These are phyloP conservation scores for Microcyclospora tardicrescens DNA, from an alignment of 2,329 filamentous ascomycete species.

Conservation along the genomic window DNA sequence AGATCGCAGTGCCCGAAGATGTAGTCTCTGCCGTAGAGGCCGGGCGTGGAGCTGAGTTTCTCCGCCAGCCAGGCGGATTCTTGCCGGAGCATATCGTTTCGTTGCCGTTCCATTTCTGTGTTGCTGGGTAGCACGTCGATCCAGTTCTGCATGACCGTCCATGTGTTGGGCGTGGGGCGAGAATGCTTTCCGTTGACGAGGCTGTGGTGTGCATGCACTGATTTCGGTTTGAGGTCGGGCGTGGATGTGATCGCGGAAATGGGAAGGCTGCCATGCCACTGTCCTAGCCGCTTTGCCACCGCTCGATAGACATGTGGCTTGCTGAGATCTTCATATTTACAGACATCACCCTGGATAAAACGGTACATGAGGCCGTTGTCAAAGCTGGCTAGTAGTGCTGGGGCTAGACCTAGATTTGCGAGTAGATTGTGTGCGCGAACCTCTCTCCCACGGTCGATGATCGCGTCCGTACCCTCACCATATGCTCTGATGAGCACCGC, in stretches of 20 bases:
- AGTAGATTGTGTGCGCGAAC: slow-evolving; percentile 63
- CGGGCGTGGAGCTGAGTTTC: slow-evolving; percentile 62
- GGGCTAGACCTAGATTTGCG: slow-evolving; percentile 70
- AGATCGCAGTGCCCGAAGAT: slow-evolving; percentile 94
- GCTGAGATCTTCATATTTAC: slow-evolving; percentile 67
- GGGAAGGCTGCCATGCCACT: slow-evolving; percentile 76
- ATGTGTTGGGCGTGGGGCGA: slow-evolving; percentile 74
- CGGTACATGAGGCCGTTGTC: slow-evolving; percentile 92
- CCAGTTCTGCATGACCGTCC: slow-evolving; percentile 96
- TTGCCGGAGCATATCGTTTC: slow-evolving; percentile 55
- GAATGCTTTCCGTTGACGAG: slow-evolving; percentile 25
- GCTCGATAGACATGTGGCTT: slow-evolving; percentile 64
- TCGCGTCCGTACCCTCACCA: slow-evolving; percentile 81
- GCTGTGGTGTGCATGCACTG: background rate
- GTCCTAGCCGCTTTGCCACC: slow-evolving; percentile 68
- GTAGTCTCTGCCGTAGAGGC: slow-evolving; percentile 64
- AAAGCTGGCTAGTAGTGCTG: slow-evolving; percentile 79
- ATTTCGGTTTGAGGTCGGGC: slow-evolving; percentile 11
- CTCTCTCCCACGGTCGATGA: slow-evolving; percentile 83
- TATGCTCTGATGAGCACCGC: slow-evolving; percentile 86
- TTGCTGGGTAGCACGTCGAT: slow-evolving; percentile 67
- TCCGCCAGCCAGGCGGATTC: slow-evolving; percentile 60
- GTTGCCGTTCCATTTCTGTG: slow-evolving; percentile 54
- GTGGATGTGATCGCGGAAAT: slow-evolving; percentile 37
- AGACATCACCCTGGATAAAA: slow-evolving; percentile 71